A percentile compares a stretch with the other conserved stretches of the same genome.
Conservation (phyloP, 805 yeast genomes). For the Candida awuae region DNA sequence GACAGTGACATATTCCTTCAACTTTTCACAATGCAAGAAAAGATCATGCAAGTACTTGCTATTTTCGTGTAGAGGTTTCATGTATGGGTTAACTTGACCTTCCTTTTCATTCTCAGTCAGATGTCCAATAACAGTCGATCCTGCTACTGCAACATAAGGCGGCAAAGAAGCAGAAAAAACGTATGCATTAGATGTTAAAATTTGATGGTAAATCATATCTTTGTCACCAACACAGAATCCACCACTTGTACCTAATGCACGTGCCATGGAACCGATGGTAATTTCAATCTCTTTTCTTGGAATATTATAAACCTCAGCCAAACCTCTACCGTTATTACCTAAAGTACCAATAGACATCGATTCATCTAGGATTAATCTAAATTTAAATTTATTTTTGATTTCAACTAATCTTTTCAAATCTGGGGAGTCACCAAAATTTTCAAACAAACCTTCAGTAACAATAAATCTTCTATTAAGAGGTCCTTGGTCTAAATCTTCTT, state of each 20-base stretch:
- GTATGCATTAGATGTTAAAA: constrained; percentile 82
- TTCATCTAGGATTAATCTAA: constrained; percentile 83
- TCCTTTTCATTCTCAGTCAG: constrained; percentile 31
- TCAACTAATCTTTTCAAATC: constrained; percentile 60
- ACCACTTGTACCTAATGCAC: constrained; percentile 76
- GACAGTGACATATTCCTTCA: constrained; percentile 38
- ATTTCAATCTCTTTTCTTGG: constrained; percentile 71
- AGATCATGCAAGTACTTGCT: constrained; percentile 31
- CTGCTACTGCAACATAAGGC: constrained; percentile 72
- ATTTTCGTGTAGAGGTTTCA: constrained; percentile 35
- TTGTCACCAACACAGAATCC: constrained; percentile 86
- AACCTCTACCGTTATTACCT: constrained; percentile 80
- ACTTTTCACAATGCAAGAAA: constrained; percentile 32
- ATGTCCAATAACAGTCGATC: constrained; percentile 39
- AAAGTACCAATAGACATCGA: constrained; percentile 77
- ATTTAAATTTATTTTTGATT: constrained; percentile 75
- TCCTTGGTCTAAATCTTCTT: constrained; percentile 53
- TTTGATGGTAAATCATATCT: constrained; percentile 85
- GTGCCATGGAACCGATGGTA: constrained; percentile 81
- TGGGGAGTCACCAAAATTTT: constrained; percentile 72
- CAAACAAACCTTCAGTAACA: constrained; percentile 84
- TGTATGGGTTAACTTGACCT: constrained; percentile 31
- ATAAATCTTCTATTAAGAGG: constrained; percentile 87
- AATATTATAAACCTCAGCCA: constrained; percentile 64
- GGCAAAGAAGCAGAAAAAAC: constrained; percentile 94